Conservation (phyloP, 305 asterid genomes). For the Fraxinus angustifolia region DNA sequence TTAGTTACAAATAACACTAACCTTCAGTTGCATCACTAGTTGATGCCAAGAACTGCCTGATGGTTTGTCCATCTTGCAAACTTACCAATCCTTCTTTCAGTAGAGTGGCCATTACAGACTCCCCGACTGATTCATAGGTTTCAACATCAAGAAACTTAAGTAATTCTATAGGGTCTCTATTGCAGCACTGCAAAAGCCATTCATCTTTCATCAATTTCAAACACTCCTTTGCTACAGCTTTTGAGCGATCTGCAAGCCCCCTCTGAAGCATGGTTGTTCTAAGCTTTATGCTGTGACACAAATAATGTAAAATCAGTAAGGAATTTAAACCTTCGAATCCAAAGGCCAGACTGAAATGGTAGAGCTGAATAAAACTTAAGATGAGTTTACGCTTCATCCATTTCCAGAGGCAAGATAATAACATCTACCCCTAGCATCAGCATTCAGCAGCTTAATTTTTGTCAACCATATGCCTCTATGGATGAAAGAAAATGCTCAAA, state of each 20-base stretch:
- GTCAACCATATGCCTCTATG: not conserved
- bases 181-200: constrained; percentile 86
- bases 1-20: constrained; percentile 23
- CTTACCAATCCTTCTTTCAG: constrained; percentile 65
- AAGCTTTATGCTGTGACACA: constrained; percentile 68
- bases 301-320: constrained; percentile 21
- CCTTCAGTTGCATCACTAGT: constrained; percentile 56
- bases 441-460: not conserved
- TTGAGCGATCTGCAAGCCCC: constrained; percentile 88
- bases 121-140: constrained; percentile 91
- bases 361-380: not conserved
- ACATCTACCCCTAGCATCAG: not conserved
- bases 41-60: constrained; percentile 44
- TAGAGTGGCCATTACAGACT: constrained; percentile 60
- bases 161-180: constrained; percentile 64
- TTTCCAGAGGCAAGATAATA: not conserved
- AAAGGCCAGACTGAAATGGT: not conserved
- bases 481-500: not conserved
- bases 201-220: constrained; percentile 79
- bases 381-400: constrained; percentile 5
- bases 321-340: constrained; percentile 15
- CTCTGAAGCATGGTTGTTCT: constrained; percentile 85
- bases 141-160: constrained; percentile 92
- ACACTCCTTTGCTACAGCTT: constrained; percentile 77
- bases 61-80: constrained; percentile 62